phyloP scores from a whole-genome alignment of 1,284 basidiomycete genomes.

The Schizophyllum commune region DNA sequence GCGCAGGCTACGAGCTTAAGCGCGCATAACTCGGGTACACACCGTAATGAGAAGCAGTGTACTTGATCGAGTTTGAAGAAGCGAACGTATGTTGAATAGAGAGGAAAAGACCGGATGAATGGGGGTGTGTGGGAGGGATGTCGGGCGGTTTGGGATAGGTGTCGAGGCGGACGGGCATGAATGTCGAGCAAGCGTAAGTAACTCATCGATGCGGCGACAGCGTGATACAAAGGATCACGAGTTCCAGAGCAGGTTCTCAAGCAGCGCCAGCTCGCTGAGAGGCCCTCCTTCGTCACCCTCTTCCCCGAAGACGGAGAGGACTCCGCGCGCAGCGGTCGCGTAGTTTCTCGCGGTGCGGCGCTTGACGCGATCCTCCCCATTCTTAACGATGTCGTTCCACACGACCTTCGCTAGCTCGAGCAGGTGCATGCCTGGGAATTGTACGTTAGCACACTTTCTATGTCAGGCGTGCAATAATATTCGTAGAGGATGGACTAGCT shows the following conservation, averaged over 20 bases:
- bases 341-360: conserved; percentile 23
- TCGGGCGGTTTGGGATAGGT: too few relatives aligned
- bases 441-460: background rate
- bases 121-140: too few relatives aligned
- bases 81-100: too few relatives aligned
- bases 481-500: too few relatives aligned
- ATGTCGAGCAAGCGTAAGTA: too few relatives aligned
- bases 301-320: conserved; percentile 40
- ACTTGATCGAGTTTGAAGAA: too few relatives aligned
- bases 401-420: conserved; percentile 65
- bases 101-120: too few relatives aligned
- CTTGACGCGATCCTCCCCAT: conserved; percentile 15
- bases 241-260: background rate
- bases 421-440: conserved; percentile 54
- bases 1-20: background rate
- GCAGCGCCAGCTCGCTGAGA: conserved; percentile 28
- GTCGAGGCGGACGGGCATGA: too few relatives aligned
- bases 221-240: background rate
- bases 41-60: background rate
- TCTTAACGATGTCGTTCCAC: conserved; percentile 51
- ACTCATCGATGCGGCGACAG: too few relatives aligned
- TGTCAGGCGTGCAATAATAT: too few relatives aligned
- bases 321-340: conserved; percentile 31
- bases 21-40: background rate
- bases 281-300: conserved; percentile 61